Conservation (phyloP, 2,329 filamentous ascomycete species). For the Aphanoascus verrucosus region DNA sequence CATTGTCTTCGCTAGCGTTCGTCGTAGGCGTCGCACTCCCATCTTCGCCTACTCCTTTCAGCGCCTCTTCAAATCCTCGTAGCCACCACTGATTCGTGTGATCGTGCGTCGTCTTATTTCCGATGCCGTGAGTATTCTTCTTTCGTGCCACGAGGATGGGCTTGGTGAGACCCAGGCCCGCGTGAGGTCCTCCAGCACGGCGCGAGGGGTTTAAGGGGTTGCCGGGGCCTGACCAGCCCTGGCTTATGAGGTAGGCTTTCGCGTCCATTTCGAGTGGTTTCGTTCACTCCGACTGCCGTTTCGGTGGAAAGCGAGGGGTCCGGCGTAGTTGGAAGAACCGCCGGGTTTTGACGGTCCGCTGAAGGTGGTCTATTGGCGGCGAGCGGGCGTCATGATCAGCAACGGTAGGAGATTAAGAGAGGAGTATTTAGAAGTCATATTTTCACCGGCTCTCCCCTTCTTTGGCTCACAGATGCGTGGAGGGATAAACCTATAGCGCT, state of each 20-base stretch:
- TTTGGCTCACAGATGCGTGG: too few species aligned
- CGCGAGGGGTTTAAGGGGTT: constrained; percentile 68
- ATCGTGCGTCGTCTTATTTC: constrained; percentile 56
- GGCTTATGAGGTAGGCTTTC: constrained; percentile 65
- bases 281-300: not conserved
- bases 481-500: too few species aligned
- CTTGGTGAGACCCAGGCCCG: constrained; percentile 65
- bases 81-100: constrained; percentile 90
- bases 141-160: constrained; percentile 78
- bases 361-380: too few species aligned
- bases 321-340: not conserved
- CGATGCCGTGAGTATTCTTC: constrained; percentile 69
- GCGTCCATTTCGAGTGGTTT: constrained; percentile 58
- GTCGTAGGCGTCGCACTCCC: constrained; percentile 48
- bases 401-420: too few species aligned
- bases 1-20: constrained; percentile 41
- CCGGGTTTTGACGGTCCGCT: too few species aligned
- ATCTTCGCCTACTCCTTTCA: constrained; percentile 62
- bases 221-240: constrained; percentile 83
- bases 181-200: constrained; percentile 38
- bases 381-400: too few species aligned
- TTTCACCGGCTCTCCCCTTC: too few species aligned
- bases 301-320: not conserved
- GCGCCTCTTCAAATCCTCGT: constrained; percentile 80
- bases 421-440: too few species aligned